Evolutionary conservation across 2,329 filamentous ascomycete species (phyloP).

Genomic region (Anthostomella pinea): DNA sequence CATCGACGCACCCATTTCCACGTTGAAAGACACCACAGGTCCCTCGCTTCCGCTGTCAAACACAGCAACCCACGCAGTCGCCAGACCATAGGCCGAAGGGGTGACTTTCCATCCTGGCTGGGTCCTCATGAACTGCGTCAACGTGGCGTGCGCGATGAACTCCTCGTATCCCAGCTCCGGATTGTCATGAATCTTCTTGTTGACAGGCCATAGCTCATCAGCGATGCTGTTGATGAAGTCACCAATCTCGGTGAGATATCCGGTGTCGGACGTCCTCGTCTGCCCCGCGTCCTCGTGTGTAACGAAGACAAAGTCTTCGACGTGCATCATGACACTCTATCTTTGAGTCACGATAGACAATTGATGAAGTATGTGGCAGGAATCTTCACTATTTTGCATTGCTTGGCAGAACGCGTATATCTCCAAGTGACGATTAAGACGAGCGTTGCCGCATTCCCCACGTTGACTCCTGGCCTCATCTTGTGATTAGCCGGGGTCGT

Average conservation of each 20-base stretch:
- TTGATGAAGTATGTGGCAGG: not conserved
- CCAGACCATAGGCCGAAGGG: conserved; percentile 48
- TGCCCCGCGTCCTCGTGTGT: conserved; percentile 21
- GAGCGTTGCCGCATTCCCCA: not conserved
- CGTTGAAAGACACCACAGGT: conserved; percentile 45
- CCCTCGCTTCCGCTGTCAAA: conserved; percentile 45
- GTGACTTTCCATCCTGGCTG: conserved; percentile 49
- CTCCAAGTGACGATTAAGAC: too few species aligned
- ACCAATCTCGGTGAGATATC: conserved; percentile 36
- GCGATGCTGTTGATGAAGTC: conserved; percentile 38
- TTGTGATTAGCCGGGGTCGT: not conserved
- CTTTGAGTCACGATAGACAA: not conserved
- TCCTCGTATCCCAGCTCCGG: conserved; percentile 49
- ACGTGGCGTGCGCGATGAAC: conserved; percentile 45
- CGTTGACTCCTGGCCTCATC: not conserved
- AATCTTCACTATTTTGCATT: not conserved
- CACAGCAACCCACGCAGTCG: conserved; percentile 51
- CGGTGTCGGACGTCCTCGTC: conserved; percentile 11
- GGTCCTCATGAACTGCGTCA: conserved; percentile 45
- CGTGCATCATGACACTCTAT: conserved; percentile 16
- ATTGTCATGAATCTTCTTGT: conserved; percentile 50
- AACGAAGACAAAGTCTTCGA: conserved; percentile 28
- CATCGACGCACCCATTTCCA: conserved; percentile 40
- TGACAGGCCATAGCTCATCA: conserved; percentile 41
- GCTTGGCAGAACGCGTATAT: too few species aligned